Evolutionary conservation across 148 eudicot species (phyloP).

Genomic region (Euryodendron excelsum): DNA sequence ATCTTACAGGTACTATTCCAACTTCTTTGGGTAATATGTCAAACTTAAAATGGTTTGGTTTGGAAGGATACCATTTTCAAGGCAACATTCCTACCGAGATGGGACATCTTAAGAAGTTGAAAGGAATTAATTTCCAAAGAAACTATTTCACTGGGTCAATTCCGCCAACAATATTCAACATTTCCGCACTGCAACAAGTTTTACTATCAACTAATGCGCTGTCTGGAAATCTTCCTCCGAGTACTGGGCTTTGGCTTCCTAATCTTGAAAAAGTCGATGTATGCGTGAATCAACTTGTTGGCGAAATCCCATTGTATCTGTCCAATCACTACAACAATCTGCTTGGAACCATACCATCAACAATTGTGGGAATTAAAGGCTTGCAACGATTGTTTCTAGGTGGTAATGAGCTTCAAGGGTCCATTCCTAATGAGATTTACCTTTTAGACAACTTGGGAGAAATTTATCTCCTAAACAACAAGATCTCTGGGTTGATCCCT

Average conservation of each 20-base stretch:
- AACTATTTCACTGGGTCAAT: slow-evolving; percentile 16
- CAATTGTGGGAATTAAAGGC: slow-evolving; percentile 3
- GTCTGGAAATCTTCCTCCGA: slow-evolving; percentile 14
- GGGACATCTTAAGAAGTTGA: neutral
- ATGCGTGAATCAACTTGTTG: neutral
- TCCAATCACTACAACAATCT: slow-evolving; percentile 11
- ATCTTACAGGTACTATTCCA: slow-evolving; percentile 13
- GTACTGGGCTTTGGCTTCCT: slow-evolving; percentile 8
- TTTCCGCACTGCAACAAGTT: slow-evolving; percentile 8
- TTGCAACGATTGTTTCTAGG: slow-evolving; percentile 8
- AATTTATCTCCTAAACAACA: neutral
- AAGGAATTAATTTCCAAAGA: neutral
- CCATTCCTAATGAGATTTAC: slow-evolving; percentile 11
- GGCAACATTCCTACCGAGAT: slow-evolving; percentile 13
- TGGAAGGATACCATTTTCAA: neutral
- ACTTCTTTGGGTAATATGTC: slow-evolving; percentile 14
- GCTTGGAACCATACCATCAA: slow-evolving; percentile 14
- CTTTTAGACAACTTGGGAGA: neutral
- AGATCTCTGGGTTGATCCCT: slow-evolving; percentile 13
- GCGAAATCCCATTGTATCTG: slow-evolving; percentile 12
- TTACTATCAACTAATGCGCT: neutral
- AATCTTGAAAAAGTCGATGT: neutral
- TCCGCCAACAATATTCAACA: slow-evolving; percentile 15
- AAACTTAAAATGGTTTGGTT: neutral
- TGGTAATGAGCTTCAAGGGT: slow-evolving; percentile 13